These are phyloP conservation scores for Pilatotrama ljubarskyi DNA, from an alignment of 768 basidiomycete species.

Conservation along the genomic window DNA sequence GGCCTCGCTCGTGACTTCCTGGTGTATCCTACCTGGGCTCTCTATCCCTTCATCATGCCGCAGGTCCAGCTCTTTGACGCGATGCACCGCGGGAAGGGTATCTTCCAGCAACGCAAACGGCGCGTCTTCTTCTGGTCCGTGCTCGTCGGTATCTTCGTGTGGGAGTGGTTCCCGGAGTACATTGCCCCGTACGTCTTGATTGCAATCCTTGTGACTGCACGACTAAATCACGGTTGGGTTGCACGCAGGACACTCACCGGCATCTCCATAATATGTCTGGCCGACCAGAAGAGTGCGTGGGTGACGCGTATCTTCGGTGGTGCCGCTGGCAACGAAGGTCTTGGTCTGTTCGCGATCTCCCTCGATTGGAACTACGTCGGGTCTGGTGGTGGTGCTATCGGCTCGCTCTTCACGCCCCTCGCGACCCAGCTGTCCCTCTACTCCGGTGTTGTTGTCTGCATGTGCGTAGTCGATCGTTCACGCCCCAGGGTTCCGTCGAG, in stretches of 20 bases:
- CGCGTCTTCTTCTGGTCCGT: slow-evolving; percentile 35
- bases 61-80: slow-evolving; percentile 45
- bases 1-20: slow-evolving; percentile 48
- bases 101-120: slow-evolving; percentile 37
- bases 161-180: slow-evolving; percentile 44
- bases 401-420: slow-evolving; percentile 36
- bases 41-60: slow-evolving; percentile 43
- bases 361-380: slow-evolving; percentile 58
- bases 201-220: too few species aligned
- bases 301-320: slow-evolving; percentile 62
- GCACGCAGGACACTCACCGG: slow-evolving; percentile 50
- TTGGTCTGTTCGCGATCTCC: slow-evolving; percentile 55
- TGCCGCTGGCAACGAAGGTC: slow-evolving; percentile 60
- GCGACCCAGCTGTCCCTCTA: slow-evolving; percentile 21
- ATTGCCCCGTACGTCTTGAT: slow-evolving; percentile 26
- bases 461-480: slow-evolving; percentile 38
- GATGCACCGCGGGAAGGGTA: slow-evolving; percentile 43
- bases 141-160: slow-evolving; percentile 42
- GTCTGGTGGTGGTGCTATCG: slow-evolving; percentile 37
- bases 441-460: slow-evolving; percentile 30
- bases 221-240: neutral
- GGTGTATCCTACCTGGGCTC: slow-evolving; percentile 50
- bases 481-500: too few species aligned
- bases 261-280: slow-evolving; percentile 60
- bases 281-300: slow-evolving; percentile 46